Percentiles rank a stretch among this genome's conserved stretches.
phyloP scores from a whole-genome alignment of 192 early-diverging fungal species.

The Backusella tuberculispora region DNA sequence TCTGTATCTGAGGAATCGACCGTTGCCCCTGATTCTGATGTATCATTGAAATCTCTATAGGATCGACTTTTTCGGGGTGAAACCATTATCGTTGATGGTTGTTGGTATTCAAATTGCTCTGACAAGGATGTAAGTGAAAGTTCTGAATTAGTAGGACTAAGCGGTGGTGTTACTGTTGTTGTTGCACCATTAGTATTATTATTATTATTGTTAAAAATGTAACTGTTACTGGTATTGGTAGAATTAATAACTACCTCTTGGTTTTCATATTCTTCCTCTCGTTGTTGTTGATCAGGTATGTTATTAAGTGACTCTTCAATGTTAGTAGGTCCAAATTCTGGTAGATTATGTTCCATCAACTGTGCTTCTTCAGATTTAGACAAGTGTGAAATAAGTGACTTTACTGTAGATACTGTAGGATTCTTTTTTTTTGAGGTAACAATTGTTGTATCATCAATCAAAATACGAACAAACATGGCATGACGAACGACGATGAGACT shows the following conservation, averaged over 20 bases:
- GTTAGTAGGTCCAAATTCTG: neutral
- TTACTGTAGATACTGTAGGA: neutral
- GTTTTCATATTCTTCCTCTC: neutral
- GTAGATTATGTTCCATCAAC: neutral
- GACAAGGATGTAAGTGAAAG: neutral
- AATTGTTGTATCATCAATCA: neutral
- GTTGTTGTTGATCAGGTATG: neutral
- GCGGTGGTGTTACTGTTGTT: neutral
- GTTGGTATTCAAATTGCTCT: neutral
- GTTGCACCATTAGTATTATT: no score
- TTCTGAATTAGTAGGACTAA: neutral
- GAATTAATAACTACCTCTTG: neutral
- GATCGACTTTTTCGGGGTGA: neutral
- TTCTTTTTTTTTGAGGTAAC: neutral
- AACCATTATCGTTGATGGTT: neutral
- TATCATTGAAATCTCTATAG: neutral
- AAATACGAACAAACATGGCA: conserved; percentile 1
- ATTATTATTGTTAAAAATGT: neutral
- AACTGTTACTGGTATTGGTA: neutral
- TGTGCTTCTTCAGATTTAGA: neutral
- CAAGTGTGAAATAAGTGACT: neutral
- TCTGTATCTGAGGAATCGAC: neutral
- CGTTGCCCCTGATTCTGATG: neutral
- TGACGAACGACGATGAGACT: conserved; percentile 1
- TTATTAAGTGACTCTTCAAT: neutral